Conservation (phyloP, 345 rosid species). For the Limnanthes douglasii region DNA sequence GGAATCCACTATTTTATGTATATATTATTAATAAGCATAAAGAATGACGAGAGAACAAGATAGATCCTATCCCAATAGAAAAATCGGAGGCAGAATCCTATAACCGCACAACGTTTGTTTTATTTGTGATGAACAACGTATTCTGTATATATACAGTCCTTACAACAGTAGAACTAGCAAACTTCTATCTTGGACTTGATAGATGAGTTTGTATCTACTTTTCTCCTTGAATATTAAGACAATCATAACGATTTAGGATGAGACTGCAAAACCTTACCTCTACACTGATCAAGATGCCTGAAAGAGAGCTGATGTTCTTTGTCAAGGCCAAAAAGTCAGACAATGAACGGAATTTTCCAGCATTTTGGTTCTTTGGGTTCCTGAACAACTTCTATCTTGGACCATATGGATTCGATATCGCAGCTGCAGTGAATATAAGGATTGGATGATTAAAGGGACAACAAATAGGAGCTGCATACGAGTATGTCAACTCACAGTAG, state of each 20-base stretch:
- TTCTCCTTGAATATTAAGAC: constrained; percentile 41
- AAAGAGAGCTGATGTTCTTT: constrained; percentile 35
- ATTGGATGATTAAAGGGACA: background rate
- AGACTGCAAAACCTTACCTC: constrained; percentile 37
- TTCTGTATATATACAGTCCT: constrained; percentile 33
- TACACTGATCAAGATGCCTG: constrained; percentile 61
- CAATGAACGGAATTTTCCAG: constrained; percentile 36
- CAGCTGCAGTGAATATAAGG: constrained; percentile 29
- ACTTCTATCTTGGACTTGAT: constrained; percentile 46
- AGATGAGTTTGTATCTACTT: constrained; percentile 37
- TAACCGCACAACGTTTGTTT: constrained; percentile 35
- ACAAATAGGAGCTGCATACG: too few species aligned
- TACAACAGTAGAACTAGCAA: constrained; percentile 61
- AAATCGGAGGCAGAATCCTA: too few species aligned
- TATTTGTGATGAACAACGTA: constrained; percentile 16
- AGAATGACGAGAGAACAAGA: too few species aligned
- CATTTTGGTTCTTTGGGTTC: constrained; percentile 37
- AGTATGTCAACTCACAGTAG: too few species aligned
- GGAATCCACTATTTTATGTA: too few species aligned
- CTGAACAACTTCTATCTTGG: constrained; percentile 19
- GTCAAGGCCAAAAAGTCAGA: constrained; percentile 56
- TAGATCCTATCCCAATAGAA: too few species aligned
- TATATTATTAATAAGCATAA: too few species aligned
- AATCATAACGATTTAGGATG: background rate
- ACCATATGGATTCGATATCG: constrained; percentile 34